phyloP scores from a whole-genome alignment of 352 stramenopile genomes.

The Phytophthora cajani region DNA sequence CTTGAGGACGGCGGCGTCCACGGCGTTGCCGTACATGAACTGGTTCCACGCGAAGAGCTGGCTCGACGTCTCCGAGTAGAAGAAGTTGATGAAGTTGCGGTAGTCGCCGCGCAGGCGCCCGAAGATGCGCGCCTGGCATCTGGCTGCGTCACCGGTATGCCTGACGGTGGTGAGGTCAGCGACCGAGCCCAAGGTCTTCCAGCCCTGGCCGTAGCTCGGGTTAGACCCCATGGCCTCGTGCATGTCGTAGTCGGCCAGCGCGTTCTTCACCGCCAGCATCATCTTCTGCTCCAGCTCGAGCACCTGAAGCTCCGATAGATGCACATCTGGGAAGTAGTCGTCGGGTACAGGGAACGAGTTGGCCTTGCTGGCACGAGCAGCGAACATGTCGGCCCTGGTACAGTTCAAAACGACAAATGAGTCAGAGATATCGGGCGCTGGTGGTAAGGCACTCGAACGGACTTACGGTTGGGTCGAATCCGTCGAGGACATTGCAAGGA shows the following conservation, averaged over 20 bases:
- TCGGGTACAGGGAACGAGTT: conserved; percentile 42
- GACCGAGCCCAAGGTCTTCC: conserved; percentile 37
- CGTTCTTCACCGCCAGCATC: conserved; percentile 42
- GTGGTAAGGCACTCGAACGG: neutral
- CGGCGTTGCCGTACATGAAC: conserved; percentile 58
- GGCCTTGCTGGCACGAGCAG: conserved; percentile 12
- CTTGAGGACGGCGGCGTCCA: conserved; percentile 69
- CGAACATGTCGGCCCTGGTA: conserved; percentile 19
- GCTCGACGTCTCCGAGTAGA: conserved; percentile 59
- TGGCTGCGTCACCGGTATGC: conserved; percentile 21
- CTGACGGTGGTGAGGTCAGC: conserved; percentile 38
- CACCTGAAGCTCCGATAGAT: conserved; percentile 38
- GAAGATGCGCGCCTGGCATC: conserved; percentile 56
- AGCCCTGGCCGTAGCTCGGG: conserved; percentile 31
- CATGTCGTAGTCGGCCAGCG: conserved; percentile 52
- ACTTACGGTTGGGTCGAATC: conserved; percentile 8
- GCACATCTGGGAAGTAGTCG: conserved; percentile 50
- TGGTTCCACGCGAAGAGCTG: conserved; percentile 74
- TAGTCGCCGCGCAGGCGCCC: conserved; percentile 62
- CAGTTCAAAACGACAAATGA: conserved; percentile 6
- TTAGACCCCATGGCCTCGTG: conserved; percentile 47
- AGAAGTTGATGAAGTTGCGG: conserved; percentile 70
- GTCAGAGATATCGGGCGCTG: neutral
- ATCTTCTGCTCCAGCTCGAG: conserved; percentile 45
- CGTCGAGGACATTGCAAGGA: conserved; percentile 7